phyloP scores from a whole-genome alignment of 345 rosid genomes.

The Aquilaria yunnanensis region DNA sequence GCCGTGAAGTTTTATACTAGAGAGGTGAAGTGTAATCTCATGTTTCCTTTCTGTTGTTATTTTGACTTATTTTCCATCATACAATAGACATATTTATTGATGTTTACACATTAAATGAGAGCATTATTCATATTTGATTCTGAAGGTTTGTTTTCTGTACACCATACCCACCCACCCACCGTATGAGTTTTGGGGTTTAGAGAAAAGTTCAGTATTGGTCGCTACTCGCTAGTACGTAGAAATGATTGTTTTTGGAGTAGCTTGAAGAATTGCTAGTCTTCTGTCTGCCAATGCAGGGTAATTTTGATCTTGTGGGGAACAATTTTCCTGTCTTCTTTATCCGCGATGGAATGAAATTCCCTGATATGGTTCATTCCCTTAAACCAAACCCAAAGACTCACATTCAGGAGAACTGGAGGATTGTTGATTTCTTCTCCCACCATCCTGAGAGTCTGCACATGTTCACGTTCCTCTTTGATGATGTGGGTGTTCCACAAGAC shows the following conservation, averaged over 20 bases:
- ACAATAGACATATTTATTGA: neutral
- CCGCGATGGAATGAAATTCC: slow-evolving; percentile 96
- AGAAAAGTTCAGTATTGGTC: neutral
- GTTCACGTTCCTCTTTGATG: slow-evolving; percentile 87
- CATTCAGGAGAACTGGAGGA: slow-evolving; percentile 96
- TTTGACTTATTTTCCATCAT: too few relatives aligned
- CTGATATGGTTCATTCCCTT: slow-evolving; percentile 87
- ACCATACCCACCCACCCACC: neutral
- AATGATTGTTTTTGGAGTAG: neutral
- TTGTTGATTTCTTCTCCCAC: slow-evolving; percentile 89
- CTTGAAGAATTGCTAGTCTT: neutral
- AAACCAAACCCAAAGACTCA: slow-evolving; percentile 98
- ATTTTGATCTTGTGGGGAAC: slow-evolving; percentile 98
- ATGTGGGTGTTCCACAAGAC: slow-evolving; percentile 85
- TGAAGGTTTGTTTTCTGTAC: neutral
- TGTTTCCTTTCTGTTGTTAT: too few relatives aligned
- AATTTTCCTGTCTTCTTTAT: slow-evolving; percentile 94
- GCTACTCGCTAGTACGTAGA: neutral
- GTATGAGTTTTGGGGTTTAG: neutral
- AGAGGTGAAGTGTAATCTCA: slow-evolving; percentile 40
- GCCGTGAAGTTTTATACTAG: slow-evolving; percentile 93
- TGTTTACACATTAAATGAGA: neutral
- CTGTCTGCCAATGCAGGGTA: slow-evolving; percentile 47
- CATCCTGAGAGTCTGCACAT: slow-evolving; percentile 92
- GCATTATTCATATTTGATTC: neutral